These are phyloP conservation scores for Penicillium occitanis DNA, from an alignment of 2,329 filamentous ascomycete species.

Conservation along the genomic window DNA sequence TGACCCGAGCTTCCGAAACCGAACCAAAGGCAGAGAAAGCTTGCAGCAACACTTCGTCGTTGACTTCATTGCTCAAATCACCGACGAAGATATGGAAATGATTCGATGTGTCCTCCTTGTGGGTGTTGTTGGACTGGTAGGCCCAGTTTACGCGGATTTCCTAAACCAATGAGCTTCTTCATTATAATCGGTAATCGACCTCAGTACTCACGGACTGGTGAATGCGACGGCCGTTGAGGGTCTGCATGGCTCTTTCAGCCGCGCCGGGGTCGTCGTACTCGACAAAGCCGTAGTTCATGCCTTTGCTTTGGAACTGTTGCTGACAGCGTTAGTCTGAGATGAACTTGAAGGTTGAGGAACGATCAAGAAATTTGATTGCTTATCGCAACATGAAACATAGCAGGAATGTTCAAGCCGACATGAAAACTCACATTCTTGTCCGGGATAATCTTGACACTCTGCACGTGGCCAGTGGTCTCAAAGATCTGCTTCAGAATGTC, in stretches of 20 bases:
- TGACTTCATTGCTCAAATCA: slow-evolving; percentile 96
- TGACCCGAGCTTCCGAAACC: slow-evolving; percentile 95
- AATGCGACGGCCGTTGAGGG: slow-evolving; percentile 89
- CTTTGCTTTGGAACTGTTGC: slow-evolving; percentile 69
- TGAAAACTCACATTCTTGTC: slow-evolving; percentile 87
- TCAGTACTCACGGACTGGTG: slow-evolving; percentile 77
- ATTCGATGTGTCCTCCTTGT: slow-evolving; percentile 95
- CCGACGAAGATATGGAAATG: slow-evolving; percentile 99
- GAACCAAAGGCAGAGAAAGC: slow-evolving; percentile 95
- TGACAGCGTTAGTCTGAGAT: not conserved
- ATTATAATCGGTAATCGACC: no score
- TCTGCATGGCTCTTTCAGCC: slow-evolving; percentile 95
- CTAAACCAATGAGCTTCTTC: slow-evolving; percentile 48
- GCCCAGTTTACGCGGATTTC: slow-evolving; percentile 99
- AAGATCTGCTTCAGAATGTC: slow-evolving; percentile 97
- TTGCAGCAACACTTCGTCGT: slow-evolving; percentile 89
- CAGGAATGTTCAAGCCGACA: not conserved
- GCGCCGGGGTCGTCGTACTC: slow-evolving; percentile 98
- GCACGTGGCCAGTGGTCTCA: slow-evolving; percentile 95
- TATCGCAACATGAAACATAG: not conserved
- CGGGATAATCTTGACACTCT: slow-evolving; percentile 98
- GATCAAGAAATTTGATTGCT: not conserved
- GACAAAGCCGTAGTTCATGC: slow-evolving; percentile 98
- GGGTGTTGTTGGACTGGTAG: slow-evolving; percentile 91
- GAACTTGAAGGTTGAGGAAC: not conserved